A percentile compares a stretch with the other conserved stretches of the same genome.
phyloP scores from a whole-genome alignment of 2,329 filamentous ascomycete species.

The Grosmannia serpens region DNA sequence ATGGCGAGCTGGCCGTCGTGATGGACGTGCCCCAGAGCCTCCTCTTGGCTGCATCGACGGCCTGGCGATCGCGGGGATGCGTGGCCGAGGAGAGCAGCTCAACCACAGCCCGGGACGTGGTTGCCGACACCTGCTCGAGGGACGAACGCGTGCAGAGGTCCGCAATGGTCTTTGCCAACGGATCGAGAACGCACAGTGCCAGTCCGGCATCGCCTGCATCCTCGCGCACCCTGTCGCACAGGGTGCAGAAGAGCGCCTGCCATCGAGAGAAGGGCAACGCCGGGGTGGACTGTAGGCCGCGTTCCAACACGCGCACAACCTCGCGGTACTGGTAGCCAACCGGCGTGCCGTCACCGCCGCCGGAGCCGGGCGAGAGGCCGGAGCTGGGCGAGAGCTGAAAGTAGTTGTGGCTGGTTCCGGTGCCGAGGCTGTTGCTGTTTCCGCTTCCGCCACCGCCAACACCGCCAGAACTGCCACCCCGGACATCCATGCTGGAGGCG shows the following conservation, averaged over 20 bases:
- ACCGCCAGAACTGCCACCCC: background rate
- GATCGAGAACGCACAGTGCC: constrained; percentile 58
- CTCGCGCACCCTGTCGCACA: constrained; percentile 43
- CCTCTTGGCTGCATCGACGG: constrained; percentile 52
- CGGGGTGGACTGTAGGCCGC: constrained; percentile 41
- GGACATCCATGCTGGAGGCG: constrained; percentile 27
- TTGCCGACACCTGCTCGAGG: constrained; percentile 13
- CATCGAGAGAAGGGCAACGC: constrained; percentile 35
- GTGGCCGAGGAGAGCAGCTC: constrained; percentile 34
- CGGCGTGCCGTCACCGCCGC: constrained; percentile 25
- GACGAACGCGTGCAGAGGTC: constrained; percentile 20
- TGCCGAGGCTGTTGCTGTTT: background rate
- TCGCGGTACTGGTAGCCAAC: constrained; percentile 60
- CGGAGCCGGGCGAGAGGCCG: background rate
- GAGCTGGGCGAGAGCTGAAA: constrained; percentile 1
- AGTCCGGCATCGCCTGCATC: constrained; percentile 59
- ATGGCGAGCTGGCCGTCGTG: constrained; percentile 23
- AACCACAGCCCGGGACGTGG: constrained; percentile 23
- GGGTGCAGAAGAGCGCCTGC: constrained; percentile 43
- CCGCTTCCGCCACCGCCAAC: background rate
- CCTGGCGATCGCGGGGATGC: constrained; percentile 48
- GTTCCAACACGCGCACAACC: constrained; percentile 54
- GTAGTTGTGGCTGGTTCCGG: background rate
- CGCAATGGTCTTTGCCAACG: constrained; percentile 46
- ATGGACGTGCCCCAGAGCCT: constrained; percentile 52